Conservation (phyloP, 2,329 filamentous ascomycete species). For the Apiospora koreana region DNA sequence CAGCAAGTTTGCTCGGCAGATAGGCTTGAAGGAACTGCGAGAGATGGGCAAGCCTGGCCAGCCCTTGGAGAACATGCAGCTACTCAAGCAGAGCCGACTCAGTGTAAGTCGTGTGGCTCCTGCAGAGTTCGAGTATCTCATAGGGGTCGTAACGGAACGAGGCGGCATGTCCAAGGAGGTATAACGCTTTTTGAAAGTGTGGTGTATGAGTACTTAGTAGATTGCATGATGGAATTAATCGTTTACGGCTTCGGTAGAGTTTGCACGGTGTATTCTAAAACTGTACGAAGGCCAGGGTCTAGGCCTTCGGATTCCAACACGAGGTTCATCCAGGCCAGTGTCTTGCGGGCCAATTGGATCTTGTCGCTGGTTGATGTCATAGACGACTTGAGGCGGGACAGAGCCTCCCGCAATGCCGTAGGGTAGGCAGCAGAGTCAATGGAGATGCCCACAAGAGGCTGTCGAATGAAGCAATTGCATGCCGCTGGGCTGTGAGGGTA, state of each 20-base stretch:
- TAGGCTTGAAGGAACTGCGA: conserved; percentile 73
- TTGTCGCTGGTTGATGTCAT: conserved; percentile 48
- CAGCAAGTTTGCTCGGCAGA: conserved; percentile 73
- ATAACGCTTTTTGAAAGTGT: background rate
- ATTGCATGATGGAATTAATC: background rate
- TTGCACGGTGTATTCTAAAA: conserved; percentile 52
- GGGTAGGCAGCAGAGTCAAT: conserved; percentile 71
- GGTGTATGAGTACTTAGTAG: conserved; percentile 2
- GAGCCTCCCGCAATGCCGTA: conserved; percentile 63
- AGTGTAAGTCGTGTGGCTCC: conserved; percentile 73
- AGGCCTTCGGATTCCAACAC: conserved; percentile 50
- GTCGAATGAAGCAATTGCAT: conserved; percentile 69
- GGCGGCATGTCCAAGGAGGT: conserved; percentile 24
- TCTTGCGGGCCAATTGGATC: conserved; percentile 48
- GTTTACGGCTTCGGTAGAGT: conserved; percentile 29
- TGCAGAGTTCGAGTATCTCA: conserved; percentile 66
- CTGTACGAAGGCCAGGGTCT: conserved; percentile 56
- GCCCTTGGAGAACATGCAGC: conserved; percentile 74
- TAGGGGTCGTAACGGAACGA: conserved; percentile 47
- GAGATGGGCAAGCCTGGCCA: conserved; percentile 57
- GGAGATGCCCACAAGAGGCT: conserved; percentile 68
- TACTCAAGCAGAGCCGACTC: conserved; percentile 78
- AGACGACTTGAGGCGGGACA: conserved; percentile 61
- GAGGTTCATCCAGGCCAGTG: conserved; percentile 55
- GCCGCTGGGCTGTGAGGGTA: conserved; percentile 64